Conservation (phyloP, 306 rosid genomes). For the Sphenostylis stenocarpa region DNA sequence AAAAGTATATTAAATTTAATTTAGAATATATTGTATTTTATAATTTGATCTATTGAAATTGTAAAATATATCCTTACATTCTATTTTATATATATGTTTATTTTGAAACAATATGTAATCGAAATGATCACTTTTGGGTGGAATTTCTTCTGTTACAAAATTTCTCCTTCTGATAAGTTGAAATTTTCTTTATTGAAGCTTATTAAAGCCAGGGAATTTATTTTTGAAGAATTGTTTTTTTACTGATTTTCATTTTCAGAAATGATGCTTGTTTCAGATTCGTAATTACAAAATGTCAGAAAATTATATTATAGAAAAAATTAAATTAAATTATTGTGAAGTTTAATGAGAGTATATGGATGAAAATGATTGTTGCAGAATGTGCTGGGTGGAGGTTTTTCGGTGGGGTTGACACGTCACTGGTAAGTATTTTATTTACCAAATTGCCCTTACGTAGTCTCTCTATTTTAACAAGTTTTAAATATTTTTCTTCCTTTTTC, state of each 20-base stretch:
- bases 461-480: not conserved
- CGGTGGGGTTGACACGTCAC: constrained; percentile 61
- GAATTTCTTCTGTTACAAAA: not conserved
- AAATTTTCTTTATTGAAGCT: not conserved
- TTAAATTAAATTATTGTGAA: not conserved
- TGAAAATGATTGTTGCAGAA: constrained; percentile 51
- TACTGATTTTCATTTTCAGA: not conserved
- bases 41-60: not conserved
- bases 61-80: not conserved
- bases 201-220: not conserved
- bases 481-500: not conserved
- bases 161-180: not conserved
- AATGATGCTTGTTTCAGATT: not conserved
- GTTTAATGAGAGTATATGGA: not conserved
- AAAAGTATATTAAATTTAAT: not conserved
- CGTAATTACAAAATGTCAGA: not conserved
- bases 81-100: not conserved
- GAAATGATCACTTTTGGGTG: not conserved
- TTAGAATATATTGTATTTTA: not conserved
- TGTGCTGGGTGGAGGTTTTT: constrained; percentile 75
- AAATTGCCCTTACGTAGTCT: constrained; percentile 23
- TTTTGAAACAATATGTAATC: not conserved
- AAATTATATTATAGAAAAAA: not conserved
- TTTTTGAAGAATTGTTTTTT: not conserved
- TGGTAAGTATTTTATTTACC: constrained; percentile 54